Evolutionary conservation across 2,329 filamentous ascomycete species (phyloP).

Genomic region (Bipolaris sorokiniana): DNA sequence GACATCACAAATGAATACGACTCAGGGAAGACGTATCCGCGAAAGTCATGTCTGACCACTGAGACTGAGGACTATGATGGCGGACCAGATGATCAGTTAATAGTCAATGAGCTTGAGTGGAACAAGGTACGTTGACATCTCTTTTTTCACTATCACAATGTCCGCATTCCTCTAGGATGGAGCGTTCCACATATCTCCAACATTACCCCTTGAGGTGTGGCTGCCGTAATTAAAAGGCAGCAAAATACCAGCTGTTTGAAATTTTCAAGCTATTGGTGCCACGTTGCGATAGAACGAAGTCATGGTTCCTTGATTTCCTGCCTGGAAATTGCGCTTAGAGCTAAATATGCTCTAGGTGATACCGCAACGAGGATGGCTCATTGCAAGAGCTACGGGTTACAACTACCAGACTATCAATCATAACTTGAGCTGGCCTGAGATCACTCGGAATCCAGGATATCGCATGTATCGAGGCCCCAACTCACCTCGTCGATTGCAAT

Average conservation of each 20-base stretch:
- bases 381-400: conserved; percentile 7
- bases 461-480: conserved; percentile 25
- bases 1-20: too few species aligned
- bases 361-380: conserved; percentile 27
- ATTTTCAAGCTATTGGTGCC: neutral
- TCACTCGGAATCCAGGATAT: conserved; percentile 18
- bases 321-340: neutral
- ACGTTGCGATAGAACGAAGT: neutral
- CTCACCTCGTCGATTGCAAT: conserved; percentile 9
- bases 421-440: conserved; percentile 24
- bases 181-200: neutral
- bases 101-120: conserved; percentile 29
- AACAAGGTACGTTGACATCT: conserved; percentile 32
- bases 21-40: neutral
- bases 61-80: conserved; percentile 28
- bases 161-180: neutral
- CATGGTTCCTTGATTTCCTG: neutral
- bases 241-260: neutral
- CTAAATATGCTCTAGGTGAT: conserved; percentile 22
- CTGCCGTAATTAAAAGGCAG: neutral
- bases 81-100: conserved; percentile 26
- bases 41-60: conserved; percentile 15
- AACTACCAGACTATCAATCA: conserved; percentile 21
- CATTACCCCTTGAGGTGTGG: neutral
- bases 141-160: neutral